Conservation (phyloP, 2,329 filamentous ascomycete genomes). For the Aspergillus sp. region DNA sequence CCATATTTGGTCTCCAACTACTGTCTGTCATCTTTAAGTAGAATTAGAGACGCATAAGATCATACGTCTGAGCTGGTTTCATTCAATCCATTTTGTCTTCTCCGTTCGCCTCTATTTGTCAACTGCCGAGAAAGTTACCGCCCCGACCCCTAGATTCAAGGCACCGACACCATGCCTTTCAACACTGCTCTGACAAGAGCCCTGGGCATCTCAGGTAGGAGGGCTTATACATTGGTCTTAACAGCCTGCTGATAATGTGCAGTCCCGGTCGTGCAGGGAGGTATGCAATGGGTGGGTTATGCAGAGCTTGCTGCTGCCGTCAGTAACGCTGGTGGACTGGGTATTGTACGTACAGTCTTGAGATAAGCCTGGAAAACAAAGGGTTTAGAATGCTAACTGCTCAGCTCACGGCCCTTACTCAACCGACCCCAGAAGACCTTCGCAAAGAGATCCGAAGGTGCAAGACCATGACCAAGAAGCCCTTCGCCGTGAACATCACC, state of each 20-base stretch:
- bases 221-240: conserved; percentile 6
- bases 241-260: not conserved
- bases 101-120: conserved; percentile 4
- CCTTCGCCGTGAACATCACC: conserved; percentile 92
- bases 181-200: conserved; percentile 64
- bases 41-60: not conserved
- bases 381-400: not conserved
- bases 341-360: conserved; percentile 46
- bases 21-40: not conserved
- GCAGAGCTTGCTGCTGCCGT: conserved; percentile 57
- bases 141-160: not conserved
- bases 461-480: conserved; percentile 64
- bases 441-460: conserved; percentile 91
- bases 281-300: conserved; percentile 60
- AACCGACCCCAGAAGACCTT: conserved; percentile 86
- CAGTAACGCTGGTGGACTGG: conserved; percentile 56
- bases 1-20: conserved; percentile 1
- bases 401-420: conserved; percentile 68
- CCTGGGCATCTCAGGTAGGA: conserved; percentile 54
- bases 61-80: not conserved
- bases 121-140: not conserved
- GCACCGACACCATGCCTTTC: conserved; percentile 57
- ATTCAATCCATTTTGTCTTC: not conserved
- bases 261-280: conserved; percentile 55
- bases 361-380: not conserved